Evolutionary conservation across 2,329 filamentous ascomycete species (phyloP), one percentile per base, ranked within the genome.

Genomic region (Fusarium transvaalense): DNA sequence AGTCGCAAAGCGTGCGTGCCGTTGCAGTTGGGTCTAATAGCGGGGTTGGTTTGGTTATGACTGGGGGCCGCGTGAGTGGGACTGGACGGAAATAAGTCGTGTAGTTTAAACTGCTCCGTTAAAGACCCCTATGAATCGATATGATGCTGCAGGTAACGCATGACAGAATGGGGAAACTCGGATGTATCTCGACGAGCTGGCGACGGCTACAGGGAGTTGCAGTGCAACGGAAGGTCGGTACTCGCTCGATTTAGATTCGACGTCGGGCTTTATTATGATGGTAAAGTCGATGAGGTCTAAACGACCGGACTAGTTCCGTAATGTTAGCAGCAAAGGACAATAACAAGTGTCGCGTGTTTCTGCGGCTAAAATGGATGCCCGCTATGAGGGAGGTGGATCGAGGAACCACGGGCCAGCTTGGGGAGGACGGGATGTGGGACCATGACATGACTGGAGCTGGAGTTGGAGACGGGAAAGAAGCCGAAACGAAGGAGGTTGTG

Each of bases 401-500:
- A 66, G 56, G 52, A 58, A 69, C 53, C 58, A 68, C 61, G 63
- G 69, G 71, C 69, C 64, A 60, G 53, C 48, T 74, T 71, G 68
- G 71, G 68, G 66, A 63, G 57, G 62, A 67, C 64, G 69, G 72
- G 69, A 66, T 73, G 72, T 74, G 72, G 72, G 69, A 71, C 71
- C 64, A 39, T 39, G 47, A 27, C 32, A 51, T 51, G 47, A 38
- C 31, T 73, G 64, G n/a, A n/a, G n/a, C n/a, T n/a, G n/a, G n/a
- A n/a, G n/a, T n/a, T n/a, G n/a, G 68, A 64, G 67, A 68, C 55
- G 34, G 39, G 32, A 58, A 34, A 59, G 66, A 65, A 61, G 61
- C 59, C 61, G 41, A 63, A 71, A 66, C 60, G 65, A 61, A 59
- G 56, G 50, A 41, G 45, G 45, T 52, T 52, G 43, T 64, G 69